Evolutionary conservation across 177 flowering plant species (phyloP), one percentile per base, ranked within the genome.

Genomic region (Tripterygium wilfordii): DNA sequence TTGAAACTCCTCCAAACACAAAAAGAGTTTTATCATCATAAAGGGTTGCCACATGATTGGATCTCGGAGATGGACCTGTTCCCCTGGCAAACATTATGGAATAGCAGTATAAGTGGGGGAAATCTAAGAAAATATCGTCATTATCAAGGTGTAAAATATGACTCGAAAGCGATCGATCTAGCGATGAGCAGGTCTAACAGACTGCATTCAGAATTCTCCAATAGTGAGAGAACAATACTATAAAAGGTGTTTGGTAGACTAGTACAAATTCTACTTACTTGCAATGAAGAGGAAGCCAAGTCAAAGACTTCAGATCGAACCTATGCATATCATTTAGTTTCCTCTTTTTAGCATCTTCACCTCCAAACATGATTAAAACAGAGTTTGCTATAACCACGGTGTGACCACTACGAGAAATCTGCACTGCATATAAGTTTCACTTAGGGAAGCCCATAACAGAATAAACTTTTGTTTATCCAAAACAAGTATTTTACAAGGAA

Each of bases 251-350:
- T n/a, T n/a, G n/a, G n/a, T n/a, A n/a, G n/a, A n/a, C n/a, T n/a
- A n/a, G n/a, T n/a, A n/a, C 8, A 23, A 23, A 42, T 6, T 8
- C 3, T 13, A 77, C 96, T 75, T 42, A 89, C 99, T 88, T 89
- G 96, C 85, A 87, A 56, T 83, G 86, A 47, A 89, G 83, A 57
- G 99, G 97, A 27, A 94, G 90, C 99, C 99, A 94, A 44, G 84
- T 90, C 36, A 72, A 61, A 42, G 99, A 83, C 69, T 87, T 94
- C 18, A 94, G 80, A 63, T 94, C 97, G 75, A 94, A 94, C 95
- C 85, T 87, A 65, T 89, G 86, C 15, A 94, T 80, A 61, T 94
- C 99, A 75, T 87, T 89, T 19, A 94, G 67, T 62, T 89, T 94
- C 69, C 75, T 83, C 60, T 80, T 76, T 63, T 79, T 94, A 31